Evolutionary conservation across 768 basidiomycete species (phyloP), one percentile per base, ranked within the genome.

Genomic region (Pleurotus cornucopiae): DNA sequence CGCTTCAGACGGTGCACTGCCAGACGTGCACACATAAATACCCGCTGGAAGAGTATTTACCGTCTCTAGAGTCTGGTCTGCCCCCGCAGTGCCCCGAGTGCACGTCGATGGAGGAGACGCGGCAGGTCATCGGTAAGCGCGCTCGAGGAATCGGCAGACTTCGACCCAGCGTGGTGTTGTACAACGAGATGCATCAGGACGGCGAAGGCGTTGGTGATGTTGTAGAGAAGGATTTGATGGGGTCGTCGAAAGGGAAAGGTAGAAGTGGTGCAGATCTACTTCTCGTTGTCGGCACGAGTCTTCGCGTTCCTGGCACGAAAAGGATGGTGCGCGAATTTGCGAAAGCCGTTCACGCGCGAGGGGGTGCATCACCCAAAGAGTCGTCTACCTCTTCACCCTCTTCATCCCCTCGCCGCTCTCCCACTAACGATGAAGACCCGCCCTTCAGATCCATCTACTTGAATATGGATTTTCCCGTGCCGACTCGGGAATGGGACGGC

Each of bases 241-340:
- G 90, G 6, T 76, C 80, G 6, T 81, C 78, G 2, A 82, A 82
- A 60, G 82, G 85, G 12, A 88, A 84, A 62, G 84, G 85, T 2
- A 76, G 84, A 58, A 81, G 80, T 46, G 83, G 87, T 3, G 90
- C 92, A 6, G 94, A 97, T 71, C 68, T 94, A 45, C 72, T 97
- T 38, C 71, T 97, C 52, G 94, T 97, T 12, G 94, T 91, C 14
- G 94, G 94, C 44, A 96, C 94, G 55, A 93, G 89, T 68, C 71
- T 97, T 57, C 80, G 86, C 60, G 89, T 97, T 13, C 93, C 91
- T 6, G 94, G 94, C 16, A 94, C 94, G 46, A 95, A 94, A 70
- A 78, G 89, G 61, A 91, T 96, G 72, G 91, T 95, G 20, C 82
- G 90, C 56, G 92, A 95, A 69, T 91, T 89, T 69, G 81, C 87